Base-by-base conservation (phyloP, 495 filamentous ascomycete genomes). In the Parachaetomium inaequale region DNA sequence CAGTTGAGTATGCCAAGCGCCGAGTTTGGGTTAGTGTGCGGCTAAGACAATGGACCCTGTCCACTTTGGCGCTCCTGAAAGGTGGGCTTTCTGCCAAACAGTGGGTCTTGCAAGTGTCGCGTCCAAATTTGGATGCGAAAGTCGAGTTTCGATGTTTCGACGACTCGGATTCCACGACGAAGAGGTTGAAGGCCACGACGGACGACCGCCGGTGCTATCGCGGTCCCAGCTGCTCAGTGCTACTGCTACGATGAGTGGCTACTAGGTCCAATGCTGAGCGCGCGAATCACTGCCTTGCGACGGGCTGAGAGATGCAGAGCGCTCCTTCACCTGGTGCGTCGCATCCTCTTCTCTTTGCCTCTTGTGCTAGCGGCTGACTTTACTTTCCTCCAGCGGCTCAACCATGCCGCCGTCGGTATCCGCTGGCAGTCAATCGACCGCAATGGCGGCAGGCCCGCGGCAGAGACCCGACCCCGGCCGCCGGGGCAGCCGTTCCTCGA, bases 181-280 rank as follows among this genome's bases (percentile, higher is more conserved):
- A 28, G 26, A 51, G 25, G 7, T 34, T 17, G 11, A 21, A 55
- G 2, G 14, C 36, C 32, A 25, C 34, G 23, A 32, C 34, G 28
- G 14, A 25, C 34, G 23, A 32, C 34, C 29, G 14, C 34, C 28
- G 14, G 12, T 55, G 53, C 42, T 21, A 21, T 47, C 12, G 40
- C 17, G n/a, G 42, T n/a, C 46, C 19, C 21, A 19, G 61, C 29
- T 17, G 11, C 21, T 31, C 21, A 40, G 15, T 32, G 8, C 36
- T 31, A n/a, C 28, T 40, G 58, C 55, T 62, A 70, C 40, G 34
- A 73, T 73, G 71, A 60, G 42, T 65, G 67, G 55, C 49, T 62
- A 52, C 36, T 58, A 45, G 26, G 12, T 55, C 43, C 67, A 67
- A 73, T 73, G 71, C 65, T 64, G 58, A 53, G 65, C 46, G 69